Conservation (phyloP, 2,329 filamentous ascomycete genomes). For the Grosmannia serpens region DNA sequence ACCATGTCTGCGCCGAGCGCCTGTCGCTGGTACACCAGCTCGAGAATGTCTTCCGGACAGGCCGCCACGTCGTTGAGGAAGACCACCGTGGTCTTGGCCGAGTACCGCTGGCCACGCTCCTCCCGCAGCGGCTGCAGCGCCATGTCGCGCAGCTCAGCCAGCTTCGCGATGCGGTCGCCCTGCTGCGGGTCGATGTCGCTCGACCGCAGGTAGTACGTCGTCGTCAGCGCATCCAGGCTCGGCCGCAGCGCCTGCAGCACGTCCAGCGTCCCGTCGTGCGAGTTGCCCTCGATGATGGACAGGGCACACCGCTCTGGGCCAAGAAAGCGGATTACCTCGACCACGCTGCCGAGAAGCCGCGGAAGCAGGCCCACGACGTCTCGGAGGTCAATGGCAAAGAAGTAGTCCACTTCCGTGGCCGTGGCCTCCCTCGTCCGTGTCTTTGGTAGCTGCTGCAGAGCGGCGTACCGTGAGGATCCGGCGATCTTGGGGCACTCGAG, state of each 20-base stretch:
- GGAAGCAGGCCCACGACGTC: conserved; percentile 33
- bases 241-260: conserved; percentile 30
- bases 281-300: conserved; percentile 45
- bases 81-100: conserved; percentile 30
- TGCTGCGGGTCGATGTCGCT: conserved; percentile 26
- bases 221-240: conserved; percentile 25
- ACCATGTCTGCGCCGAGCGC: conserved; percentile 40
- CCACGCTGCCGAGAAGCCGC: conserved; percentile 37
- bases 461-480: conserved; percentile 6
- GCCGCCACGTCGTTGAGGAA: conserved; percentile 44
- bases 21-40: conserved; percentile 37
- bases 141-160: conserved; percentile 62
- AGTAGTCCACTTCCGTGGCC: conserved; percentile 21
- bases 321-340: conserved; percentile 21
- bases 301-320: conserved; percentile 38
- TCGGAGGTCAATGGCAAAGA: conserved; percentile 42
- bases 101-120: conserved; percentile 12
- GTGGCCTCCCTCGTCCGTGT: neutral
- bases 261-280: conserved; percentile 40
- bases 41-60: conserved; percentile 45
- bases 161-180: conserved; percentile 53
- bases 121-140: conserved; percentile 48
- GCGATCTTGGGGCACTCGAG: conserved; percentile 8
- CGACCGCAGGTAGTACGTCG: conserved; percentile 28
- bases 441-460: neutral